Evolutionary conservation across 2,329 filamentous ascomycete species (phyloP).

Genomic region (Colletotrichum liaoningense): DNA sequence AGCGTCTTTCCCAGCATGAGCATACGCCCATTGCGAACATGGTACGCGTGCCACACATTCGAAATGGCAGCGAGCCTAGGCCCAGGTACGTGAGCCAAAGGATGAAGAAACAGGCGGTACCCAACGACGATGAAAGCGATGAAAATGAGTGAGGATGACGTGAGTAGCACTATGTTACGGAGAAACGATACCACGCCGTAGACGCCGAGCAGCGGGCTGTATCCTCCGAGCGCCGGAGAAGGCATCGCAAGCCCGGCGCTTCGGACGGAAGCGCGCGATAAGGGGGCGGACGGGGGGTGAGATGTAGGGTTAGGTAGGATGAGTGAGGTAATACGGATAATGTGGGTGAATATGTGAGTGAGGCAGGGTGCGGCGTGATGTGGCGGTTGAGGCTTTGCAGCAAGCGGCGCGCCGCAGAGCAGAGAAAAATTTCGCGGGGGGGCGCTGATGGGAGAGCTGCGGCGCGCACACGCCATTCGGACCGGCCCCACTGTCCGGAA

Average conservation of each 20-base stretch:
- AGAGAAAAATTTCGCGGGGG: slow-evolving; percentile 7
- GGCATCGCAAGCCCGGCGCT: slow-evolving; percentile 27
- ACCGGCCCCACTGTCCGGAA: slow-evolving; percentile 21
- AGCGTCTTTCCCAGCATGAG: slow-evolving; percentile 53
- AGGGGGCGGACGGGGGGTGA: background rate
- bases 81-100: slow-evolving; percentile 57
- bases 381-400: slow-evolving; percentile 30
- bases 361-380: slow-evolving; percentile 18
- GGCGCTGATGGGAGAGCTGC: slow-evolving; percentile 4
- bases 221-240: slow-evolving; percentile 13
- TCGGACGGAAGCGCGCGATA: slow-evolving; percentile 1
- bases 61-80: slow-evolving; percentile 59
- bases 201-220: slow-evolving; percentile 7
- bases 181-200: background rate
- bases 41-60: slow-evolving; percentile 59
- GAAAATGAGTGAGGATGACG: background rate
- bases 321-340: background rate
- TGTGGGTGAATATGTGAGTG: background rate
- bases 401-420: background rate
- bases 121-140: slow-evolving; percentile 11
- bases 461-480: slow-evolving; percentile 3
- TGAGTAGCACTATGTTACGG: background rate
- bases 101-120: slow-evolving; percentile 57
- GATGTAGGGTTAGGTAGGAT: background rate
- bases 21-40: slow-evolving; percentile 57